Base-by-base conservation (phyloP, 2,329 filamentous ascomycete genomes). In the Aureobasidium pullulans region DNA sequence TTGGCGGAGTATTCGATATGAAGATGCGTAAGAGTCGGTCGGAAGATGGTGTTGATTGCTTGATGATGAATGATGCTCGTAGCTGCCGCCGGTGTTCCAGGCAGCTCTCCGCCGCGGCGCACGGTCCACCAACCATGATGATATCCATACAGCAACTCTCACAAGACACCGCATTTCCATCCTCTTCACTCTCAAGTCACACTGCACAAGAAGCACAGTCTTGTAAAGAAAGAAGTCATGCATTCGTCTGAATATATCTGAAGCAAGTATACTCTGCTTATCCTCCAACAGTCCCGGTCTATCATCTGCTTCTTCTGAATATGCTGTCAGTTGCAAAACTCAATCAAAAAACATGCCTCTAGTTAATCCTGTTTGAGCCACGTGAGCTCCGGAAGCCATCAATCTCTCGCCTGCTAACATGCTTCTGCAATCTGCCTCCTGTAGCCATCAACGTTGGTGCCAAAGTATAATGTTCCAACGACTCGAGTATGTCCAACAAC, bases 231-330 rank as follows among this genome's bases (percentile, higher is more conserved):
- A 16, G 8, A 56, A 48, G 23, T 48, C 43, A 57, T 57, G 43
- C 53, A 37, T 57, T 47, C 43, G 13, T 57, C 28, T 57, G 54
- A 57, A 39, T n/a, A 57, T 59, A 37, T 59, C 48, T 46, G 6
- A 37, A 34, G 15, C 57, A 59, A 59, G 16, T 10, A 59, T 59
- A 47, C 57, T 59, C 37, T 40, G 32, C 15, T 28, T 57, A 48
- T 48, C 54, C 54, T 40, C 43, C 54, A 48, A 57, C 48, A 52
- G 37, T 49, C 43, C 54, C 43, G 13, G 13, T 34, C 8, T 39
- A 47, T 40, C 9, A 36, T 32, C 54, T 57, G 54, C 54, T 36
- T 43, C 28, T 19, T 48, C 19, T 57, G 54, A 40, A 48, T 31
- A 57, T 57, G 54, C 54, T 48, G 43, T 43, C 42, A 57, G 31